Evolutionary conservation across 306 rosid species (phyloP), one percentile per base, ranked within the genome.

Genomic region (Quercus dentata): DNA sequence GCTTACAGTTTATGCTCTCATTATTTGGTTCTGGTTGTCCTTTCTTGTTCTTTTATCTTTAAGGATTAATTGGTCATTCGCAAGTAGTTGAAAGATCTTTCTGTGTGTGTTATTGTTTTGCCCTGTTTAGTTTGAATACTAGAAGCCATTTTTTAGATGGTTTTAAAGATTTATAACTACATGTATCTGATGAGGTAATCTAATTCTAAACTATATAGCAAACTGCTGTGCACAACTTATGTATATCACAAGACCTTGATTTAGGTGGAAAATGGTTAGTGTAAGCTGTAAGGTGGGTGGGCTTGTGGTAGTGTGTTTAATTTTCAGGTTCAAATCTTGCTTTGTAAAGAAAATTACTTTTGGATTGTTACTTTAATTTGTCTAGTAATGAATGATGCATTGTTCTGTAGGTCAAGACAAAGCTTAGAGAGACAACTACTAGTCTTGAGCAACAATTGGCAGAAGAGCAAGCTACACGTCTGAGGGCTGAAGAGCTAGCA

Each of bases 381-480:
- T 2, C 54, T 11, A 46, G 71, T 12, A 44, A 64, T 73, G 23
- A 7, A 77, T 78, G 72, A 76, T 20, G 35, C 46, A 65, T 71
- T 71, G 78, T 78, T 79, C 23, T 71, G 73, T 80, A 94, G 98
- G 92, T 94, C 56, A 88, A 41, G 46, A 8, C 46, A 8, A 41
- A 41, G 46, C 46, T 41, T 41, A 41, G 3, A 41, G 46, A 41
- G 78, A 83, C 90, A 62, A 92, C 93, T 56, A 13, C 41, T 8
- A 86, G 84, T 87, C 97, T 94, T 3, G 97, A 92, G 83, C 87
- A 88, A 69, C 92, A 87, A 75, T 76, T 92, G 85, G 90, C 88
- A 1, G 93, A 94, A 56, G 98, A 94, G 82, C 93, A 92, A 33
- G 89, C 92, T 56, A 97, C 97, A 11, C 83, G 97, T 56, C 83